Conservation (phyloP, 768 basidiomycete genomes). For the Leccinum broughii region DNA sequence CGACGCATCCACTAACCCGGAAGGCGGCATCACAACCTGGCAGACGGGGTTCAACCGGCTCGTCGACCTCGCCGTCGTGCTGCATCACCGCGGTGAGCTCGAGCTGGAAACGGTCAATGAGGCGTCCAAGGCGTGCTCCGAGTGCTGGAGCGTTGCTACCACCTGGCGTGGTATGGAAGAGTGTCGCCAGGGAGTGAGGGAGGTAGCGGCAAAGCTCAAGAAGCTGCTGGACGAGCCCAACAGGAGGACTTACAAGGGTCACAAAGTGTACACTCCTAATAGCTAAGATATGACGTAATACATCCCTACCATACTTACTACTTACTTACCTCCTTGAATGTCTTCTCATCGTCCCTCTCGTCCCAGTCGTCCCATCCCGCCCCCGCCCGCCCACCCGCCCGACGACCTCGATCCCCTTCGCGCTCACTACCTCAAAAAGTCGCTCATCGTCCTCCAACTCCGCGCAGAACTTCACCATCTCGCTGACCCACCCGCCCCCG, state of each 20-base stretch:
- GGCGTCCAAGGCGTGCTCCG: slow-evolving; percentile 62
- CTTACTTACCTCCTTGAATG: background rate
- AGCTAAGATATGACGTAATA: slow-evolving; percentile 24
- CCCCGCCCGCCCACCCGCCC: slow-evolving; percentile 8
- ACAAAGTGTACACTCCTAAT: slow-evolving; percentile 34
- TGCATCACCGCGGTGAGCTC: slow-evolving; percentile 65
- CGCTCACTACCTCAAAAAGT: slow-evolving; percentile 98
- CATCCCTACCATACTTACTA: background rate
- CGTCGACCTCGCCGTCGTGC: slow-evolving; percentile 70
- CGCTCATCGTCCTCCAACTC: slow-evolving; percentile 86
- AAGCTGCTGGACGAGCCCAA: slow-evolving; percentile 39
- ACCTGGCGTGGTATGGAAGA: slow-evolving; percentile 69
- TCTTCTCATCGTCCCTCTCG: background rate
- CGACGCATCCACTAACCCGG: slow-evolving; percentile 64
- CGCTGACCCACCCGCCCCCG: slow-evolving; percentile 50
- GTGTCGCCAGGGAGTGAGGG: slow-evolving; percentile 60
- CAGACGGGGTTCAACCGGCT: slow-evolving; percentile 63
- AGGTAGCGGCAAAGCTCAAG: slow-evolving; percentile 62
- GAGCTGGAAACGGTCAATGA: slow-evolving; percentile 76
- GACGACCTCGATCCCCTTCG: slow-evolving; percentile 74
- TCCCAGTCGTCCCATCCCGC: slow-evolving; percentile 9
- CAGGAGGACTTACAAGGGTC: slow-evolving; percentile 33
- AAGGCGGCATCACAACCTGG: slow-evolving; percentile 62
- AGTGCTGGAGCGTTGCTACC: slow-evolving; percentile 75
- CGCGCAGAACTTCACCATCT: slow-evolving; percentile 72